Percentiles rank a stretch among this genome's conserved stretches.
Conservation (phyloP, 345 rosid genomes). For the Sisymbrium irio region DNA sequence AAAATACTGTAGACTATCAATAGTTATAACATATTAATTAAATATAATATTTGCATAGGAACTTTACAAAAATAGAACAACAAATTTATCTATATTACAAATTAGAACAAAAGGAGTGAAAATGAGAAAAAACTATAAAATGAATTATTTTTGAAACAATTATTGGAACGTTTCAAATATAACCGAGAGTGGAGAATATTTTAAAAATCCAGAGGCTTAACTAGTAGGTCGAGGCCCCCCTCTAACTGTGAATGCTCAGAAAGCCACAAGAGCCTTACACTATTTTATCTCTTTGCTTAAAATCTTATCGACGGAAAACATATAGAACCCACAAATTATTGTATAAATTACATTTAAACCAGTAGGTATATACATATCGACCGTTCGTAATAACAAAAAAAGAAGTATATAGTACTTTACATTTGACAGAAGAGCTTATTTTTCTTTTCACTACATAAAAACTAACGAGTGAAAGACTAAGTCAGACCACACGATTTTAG, state of each 20-base stretch:
- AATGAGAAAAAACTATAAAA: neutral
- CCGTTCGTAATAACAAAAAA: neutral
- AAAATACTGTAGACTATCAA: no score
- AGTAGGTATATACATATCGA: neutral
- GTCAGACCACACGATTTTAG: neutral
- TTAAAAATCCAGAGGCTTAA: neutral
- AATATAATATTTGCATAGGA: no score
- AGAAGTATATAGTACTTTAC: neutral
- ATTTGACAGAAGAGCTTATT: neutral
- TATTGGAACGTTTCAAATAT: neutral
- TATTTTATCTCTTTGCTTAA: conserved; percentile 17
- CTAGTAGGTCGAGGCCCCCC: conserved; percentile 29
- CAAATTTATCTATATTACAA: no score
- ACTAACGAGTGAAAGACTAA: neutral
- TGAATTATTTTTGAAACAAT: neutral
- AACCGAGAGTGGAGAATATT: neutral
- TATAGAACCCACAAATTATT: conserved; percentile 12
- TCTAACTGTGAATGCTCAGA: conserved; percentile 10
- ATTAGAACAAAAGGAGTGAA: no score
- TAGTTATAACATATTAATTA: no score
- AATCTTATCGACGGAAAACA: conserved; percentile 15
- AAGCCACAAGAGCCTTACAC: conserved; percentile 23
- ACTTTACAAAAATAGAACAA: no score
- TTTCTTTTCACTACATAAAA: neutral
- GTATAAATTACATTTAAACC: neutral